Percentiles rank a stretch among this genome's conserved stretches.
Conservation (phyloP, 1,139 yeast species). For the Geotrichum macrosporum region DNA sequence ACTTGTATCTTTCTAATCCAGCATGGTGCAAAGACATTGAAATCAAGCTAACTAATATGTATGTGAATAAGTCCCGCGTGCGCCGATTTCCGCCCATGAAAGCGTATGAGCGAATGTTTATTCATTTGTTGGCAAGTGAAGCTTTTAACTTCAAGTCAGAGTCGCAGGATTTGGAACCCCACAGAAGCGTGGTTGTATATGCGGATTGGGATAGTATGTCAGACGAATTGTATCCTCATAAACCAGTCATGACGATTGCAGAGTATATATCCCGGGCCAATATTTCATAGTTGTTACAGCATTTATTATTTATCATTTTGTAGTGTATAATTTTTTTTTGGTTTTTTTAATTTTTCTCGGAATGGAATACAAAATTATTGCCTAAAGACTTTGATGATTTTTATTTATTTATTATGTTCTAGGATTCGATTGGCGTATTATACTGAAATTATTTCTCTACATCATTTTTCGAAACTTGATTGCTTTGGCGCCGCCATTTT, state of each 20-base stretch:
- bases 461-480: too few species aligned
- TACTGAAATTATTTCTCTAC: too few species aligned
- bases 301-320: too few species aligned
- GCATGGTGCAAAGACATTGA: constrained; percentile 34
- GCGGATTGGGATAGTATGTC: constrained; percentile 18
- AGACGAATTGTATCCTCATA: constrained; percentile 15
- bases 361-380: too few species aligned
- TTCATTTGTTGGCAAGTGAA: constrained; percentile 58
- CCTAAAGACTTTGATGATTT: too few species aligned
- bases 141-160: constrained; percentile 59
- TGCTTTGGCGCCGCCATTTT: too few species aligned
- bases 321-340: too few species aligned
- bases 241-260: constrained; percentile 18
- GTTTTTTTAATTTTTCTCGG: too few species aligned
- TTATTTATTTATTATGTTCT: too few species aligned
- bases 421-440: too few species aligned
- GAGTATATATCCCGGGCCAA: constrained; percentile 19
- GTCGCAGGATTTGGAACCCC: constrained; percentile 79
- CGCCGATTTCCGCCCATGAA: constrained; percentile 72
- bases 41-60: constrained; percentile 46
- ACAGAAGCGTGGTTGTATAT: constrained; percentile 61
- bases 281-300: constrained; percentile 1
- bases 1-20: constrained; percentile 33
- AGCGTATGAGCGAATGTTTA: constrained; percentile 59
- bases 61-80: constrained; percentile 42